Base-by-base conservation (phyloP, 2,329 filamentous ascomycete species). In the Kalmusia sp. region DNA sequence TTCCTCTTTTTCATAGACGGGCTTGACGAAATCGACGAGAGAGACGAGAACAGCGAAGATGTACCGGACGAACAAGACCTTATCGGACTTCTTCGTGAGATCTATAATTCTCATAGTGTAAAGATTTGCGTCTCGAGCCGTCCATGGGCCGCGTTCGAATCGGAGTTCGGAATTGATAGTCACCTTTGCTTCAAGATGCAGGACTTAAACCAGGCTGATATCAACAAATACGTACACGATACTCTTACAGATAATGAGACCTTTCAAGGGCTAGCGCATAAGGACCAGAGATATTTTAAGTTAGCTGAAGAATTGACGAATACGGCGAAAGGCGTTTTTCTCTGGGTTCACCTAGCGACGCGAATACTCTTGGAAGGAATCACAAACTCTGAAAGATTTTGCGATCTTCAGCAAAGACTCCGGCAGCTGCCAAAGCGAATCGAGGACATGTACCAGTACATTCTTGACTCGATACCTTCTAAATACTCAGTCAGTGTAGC, bases 121-220 rank as follows among this genome's bases (percentile, higher is more conserved):
- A 61, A 61, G 31, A 6, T 61, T 6, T 61, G 58, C 25, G 50
- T 58, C 1, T 61, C 58, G 6, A 58, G 58, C 37, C 52, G 55
- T 37, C 37, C 55, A 33, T 47, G 12, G 31, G 21, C 40, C n/a
- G 8, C 34, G 1, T 54, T 61, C 27, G 8, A 35, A 15, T 14
- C 54, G 8, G 41, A 27, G 12, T 56, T 53, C 28, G 45, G 49
- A 14, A 15, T 47, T 17, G 22, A 43, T 17, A 2, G 7, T 5
- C 3, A 14, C 17, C 19, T 2, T 6, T n/a, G 15, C 37, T 14
- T 39, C 3, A 5, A 9, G 3, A 25, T 39, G 9, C 19, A 39
- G n/a, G 9, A 39, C 21, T 39, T 21, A 39, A 19, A 14, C 7
- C 21, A 3, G 4, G 15, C 11, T n/a, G 37, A 39, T 14, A 39